These are phyloP conservation scores for Ochromonas danica DNA, from an alignment of 108 stramenopile genomes.

Conservation along the genomic window DNA sequence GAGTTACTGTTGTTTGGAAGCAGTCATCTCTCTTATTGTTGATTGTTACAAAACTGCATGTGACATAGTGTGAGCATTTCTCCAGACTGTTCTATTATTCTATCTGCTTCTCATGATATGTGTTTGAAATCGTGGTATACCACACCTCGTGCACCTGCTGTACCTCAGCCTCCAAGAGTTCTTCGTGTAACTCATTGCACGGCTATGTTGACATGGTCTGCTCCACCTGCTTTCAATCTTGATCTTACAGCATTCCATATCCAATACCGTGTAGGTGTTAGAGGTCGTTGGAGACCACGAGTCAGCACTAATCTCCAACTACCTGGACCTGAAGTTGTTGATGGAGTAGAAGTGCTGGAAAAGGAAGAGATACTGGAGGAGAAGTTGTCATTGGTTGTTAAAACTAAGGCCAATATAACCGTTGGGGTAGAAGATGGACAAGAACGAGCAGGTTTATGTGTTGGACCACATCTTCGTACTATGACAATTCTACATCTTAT, in stretches of 20 bases:
- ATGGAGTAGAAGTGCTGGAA: no score
- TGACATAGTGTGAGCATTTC: background rate
- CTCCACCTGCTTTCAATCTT: slow-evolving; percentile 19
- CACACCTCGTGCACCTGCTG: slow-evolving; percentile 8
- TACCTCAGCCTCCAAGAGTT: slow-evolving; percentile 3
- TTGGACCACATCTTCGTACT: slow-evolving; percentile 9
- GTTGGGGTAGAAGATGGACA: no score
- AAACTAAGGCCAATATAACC: no score
- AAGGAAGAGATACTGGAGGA: no score
- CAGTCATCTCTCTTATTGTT: background rate
- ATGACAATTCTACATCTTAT: background rate
- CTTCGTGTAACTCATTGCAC: background rate
- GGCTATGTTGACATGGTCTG: background rate
- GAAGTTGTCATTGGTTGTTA: no score
- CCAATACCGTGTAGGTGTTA: background rate
- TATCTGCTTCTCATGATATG: slow-evolving; percentile 22
- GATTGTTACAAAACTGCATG: no score
- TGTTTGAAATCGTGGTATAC: slow-evolving; percentile 21
- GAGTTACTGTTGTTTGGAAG: no score
- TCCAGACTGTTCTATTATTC: slow-evolving; percentile 5
- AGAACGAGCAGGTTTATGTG: background rate
- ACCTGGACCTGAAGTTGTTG: no score
- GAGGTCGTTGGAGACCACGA: slow-evolving; percentile 8
- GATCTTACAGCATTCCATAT: slow-evolving; percentile 18
- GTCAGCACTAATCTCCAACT: no score